These are phyloP conservation scores for Sanghuangporus weigelae DNA, from an alignment of 1,284 basidiomycete genomes.

Conservation along the genomic window DNA sequence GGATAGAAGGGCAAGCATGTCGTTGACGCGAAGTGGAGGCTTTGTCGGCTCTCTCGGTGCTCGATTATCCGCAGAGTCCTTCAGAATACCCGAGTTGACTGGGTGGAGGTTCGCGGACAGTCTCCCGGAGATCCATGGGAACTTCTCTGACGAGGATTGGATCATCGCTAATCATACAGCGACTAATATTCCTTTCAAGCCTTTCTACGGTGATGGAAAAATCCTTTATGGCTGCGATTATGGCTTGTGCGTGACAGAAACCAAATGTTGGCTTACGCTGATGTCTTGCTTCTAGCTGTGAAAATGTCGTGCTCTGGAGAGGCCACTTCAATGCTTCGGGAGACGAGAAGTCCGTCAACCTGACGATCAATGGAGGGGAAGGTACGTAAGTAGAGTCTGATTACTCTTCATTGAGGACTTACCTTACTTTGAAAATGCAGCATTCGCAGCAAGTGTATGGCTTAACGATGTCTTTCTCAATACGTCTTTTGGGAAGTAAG, in stretches of 20 bases:
- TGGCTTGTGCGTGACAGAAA: too few species aligned
- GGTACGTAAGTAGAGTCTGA: slow-evolving; percentile 34
- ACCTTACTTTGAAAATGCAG: slow-evolving; percentile 26
- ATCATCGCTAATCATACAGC: slow-evolving; percentile 56
- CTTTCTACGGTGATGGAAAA: slow-evolving; percentile 66
- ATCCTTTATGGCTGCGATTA: slow-evolving; percentile 79
- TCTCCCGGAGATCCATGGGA: slow-evolving; percentile 55
- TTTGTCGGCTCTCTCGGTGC: background rate
- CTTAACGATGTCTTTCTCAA: slow-evolving; percentile 67
- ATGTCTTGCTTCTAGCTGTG: slow-evolving; percentile 51
- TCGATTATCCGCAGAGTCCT: background rate
- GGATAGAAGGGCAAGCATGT: background rate
- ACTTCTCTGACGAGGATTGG: slow-evolving; percentile 62
- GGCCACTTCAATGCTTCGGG: slow-evolving; percentile 68
- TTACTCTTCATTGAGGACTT: background rate
- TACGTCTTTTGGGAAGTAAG: slow-evolving; percentile 68
- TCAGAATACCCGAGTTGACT: slow-evolving; percentile 26
- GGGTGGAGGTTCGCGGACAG: slow-evolving; percentile 67
- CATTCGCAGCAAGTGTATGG: slow-evolving; percentile 79
- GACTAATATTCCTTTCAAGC: slow-evolving; percentile 65
- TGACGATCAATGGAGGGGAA: slow-evolving; percentile 75
- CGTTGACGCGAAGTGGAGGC: slow-evolving; percentile 25
- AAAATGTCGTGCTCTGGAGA: slow-evolving; percentile 74
- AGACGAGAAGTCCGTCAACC: slow-evolving; percentile 52
- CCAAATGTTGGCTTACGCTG: too few species aligned